These are phyloP conservation scores for Talaromyces sp. DNA, from an alignment of 2,329 filamentous ascomycete genomes.

Conservation along the genomic window DNA sequence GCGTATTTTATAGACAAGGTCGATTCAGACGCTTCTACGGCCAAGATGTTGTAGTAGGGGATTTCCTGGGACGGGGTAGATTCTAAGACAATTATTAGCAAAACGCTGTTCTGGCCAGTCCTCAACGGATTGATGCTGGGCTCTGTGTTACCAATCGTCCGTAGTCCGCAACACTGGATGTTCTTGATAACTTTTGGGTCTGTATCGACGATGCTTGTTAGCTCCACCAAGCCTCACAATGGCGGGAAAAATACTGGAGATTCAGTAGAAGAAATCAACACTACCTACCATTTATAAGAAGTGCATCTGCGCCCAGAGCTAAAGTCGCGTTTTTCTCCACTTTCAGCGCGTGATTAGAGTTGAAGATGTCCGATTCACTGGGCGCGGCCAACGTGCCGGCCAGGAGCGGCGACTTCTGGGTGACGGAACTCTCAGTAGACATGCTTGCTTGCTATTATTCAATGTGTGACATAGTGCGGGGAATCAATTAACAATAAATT, in stretches of 20 bases:
- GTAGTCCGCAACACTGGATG: conserved; percentile 9
- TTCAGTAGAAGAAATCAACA: not conserved
- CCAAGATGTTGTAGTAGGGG: conserved; percentile 77
- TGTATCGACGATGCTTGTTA: not conserved
- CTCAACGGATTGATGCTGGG: not conserved
- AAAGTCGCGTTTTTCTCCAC: conserved; percentile 55
- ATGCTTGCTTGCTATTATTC: not conserved
- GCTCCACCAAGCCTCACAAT: not conserved
- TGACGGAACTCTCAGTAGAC: conserved; percentile 16
- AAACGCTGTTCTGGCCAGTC: not conserved
- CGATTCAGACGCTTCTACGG: conserved; percentile 60
- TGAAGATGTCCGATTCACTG: conserved; percentile 27
- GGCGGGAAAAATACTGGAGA: not conserved
- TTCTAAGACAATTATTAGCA: conserved; percentile 3
- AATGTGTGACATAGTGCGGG: not conserved
- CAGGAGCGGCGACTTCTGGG: not conserved
- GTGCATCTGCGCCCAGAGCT: conserved; percentile 54
- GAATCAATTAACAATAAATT: not conserved
- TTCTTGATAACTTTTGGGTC: conserved; percentile 7
- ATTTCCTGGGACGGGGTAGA: conserved; percentile 53
- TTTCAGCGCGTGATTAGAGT: conserved; percentile 42
- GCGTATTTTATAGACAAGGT: conserved; percentile 70
- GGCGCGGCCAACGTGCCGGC: conserved; percentile 22
- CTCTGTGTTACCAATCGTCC: conserved; percentile 2
- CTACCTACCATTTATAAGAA: conserved; percentile 52